Percentiles rank a stretch among this genome's conserved stretches.
phyloP scores from a whole-genome alignment of 805 yeast species.

The Monosporozyma servazzii region DNA sequence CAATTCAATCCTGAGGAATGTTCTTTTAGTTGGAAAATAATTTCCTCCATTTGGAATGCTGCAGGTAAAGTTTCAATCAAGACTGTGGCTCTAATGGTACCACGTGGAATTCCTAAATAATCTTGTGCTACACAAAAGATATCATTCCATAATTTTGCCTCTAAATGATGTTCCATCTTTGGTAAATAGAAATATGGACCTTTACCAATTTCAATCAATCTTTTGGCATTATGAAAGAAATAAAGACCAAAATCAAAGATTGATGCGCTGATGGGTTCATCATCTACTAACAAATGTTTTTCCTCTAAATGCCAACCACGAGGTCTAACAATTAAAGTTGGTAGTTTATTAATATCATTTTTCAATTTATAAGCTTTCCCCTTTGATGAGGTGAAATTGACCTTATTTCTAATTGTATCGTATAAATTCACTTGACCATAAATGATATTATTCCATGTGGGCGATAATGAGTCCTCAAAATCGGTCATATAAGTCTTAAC shows the following conservation, averaged over 20 bases:
- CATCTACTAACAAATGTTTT: conserved; percentile 60
- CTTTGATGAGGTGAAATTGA: conserved; percentile 39
- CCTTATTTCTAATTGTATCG: conserved; percentile 65
- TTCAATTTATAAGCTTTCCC: conserved; percentile 38
- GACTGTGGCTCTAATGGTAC: conserved; percentile 73
- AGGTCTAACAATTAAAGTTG: conserved; percentile 76
- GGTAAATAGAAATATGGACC: conserved; percentile 81
- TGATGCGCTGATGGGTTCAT: conserved; percentile 70
- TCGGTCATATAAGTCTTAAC: conserved; percentile 83
- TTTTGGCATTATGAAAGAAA: conserved; percentile 66
- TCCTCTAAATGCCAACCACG: conserved; percentile 85
- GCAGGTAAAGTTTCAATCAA: conserved; percentile 79
- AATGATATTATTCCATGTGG: conserved; percentile 72
- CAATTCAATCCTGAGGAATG: conserved; percentile 78
- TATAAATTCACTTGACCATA: conserved; percentile 74
- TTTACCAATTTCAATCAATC: conserved; percentile 50
- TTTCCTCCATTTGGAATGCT: conserved; percentile 81
- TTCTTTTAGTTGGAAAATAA: conserved; percentile 63
- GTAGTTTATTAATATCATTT: conserved; percentile 39
- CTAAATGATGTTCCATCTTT: conserved; percentile 79
- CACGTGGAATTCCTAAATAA: conserved; percentile 56
- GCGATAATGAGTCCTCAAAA: conserved; percentile 77
- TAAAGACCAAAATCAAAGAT: conserved; percentile 71
- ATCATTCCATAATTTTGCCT: conserved; percentile 78
- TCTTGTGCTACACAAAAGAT: conserved; percentile 71